These are phyloP conservation scores for Cadophora sp. DNA, from an alignment of 2,329 filamentous ascomycete species.

Conservation along the genomic window DNA sequence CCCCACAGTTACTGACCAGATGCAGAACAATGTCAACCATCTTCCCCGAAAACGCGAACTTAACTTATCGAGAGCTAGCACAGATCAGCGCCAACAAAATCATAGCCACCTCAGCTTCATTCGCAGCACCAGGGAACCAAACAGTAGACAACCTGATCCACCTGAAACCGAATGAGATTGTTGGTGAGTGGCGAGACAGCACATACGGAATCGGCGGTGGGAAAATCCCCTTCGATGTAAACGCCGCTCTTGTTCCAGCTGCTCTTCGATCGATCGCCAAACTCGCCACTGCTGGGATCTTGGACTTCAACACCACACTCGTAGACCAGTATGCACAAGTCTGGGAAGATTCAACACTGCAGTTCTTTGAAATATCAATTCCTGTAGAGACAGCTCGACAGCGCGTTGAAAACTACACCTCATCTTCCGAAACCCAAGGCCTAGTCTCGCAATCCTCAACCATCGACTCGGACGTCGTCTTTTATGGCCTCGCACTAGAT, in stretches of 20 bases:
- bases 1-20: not conserved
- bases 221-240: slow-evolving; percentile 70
- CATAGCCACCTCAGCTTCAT: slow-evolving; percentile 60
- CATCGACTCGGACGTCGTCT: slow-evolving; percentile 54
- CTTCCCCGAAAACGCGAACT: slow-evolving; percentile 56
- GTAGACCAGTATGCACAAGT: slow-evolving; percentile 61
- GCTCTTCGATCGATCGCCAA: slow-evolving; percentile 63
- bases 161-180: slow-evolving; percentile 58
- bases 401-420: slow-evolving; percentile 57
- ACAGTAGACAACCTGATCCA: slow-evolving; percentile 61
- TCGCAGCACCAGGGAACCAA: slow-evolving; percentile 56
- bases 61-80: slow-evolving; percentile 60
- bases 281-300: slow-evolving; percentile 52
- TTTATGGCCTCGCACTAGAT: slow-evolving; percentile 64
- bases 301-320: slow-evolving; percentile 52
- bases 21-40: slow-evolving; percentile 54
- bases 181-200: slow-evolving; percentile 70
- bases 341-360: slow-evolving; percentile 67
- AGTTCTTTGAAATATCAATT: slow-evolving; percentile 61
- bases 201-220: slow-evolving; percentile 65
- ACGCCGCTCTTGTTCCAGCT: slow-evolving; percentile 67
- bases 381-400: slow-evolving; percentile 51
- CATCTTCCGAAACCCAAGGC: slow-evolving; percentile 52
- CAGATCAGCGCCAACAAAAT: slow-evolving; percentile 63
- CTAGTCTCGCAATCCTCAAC: slow-evolving; percentile 50